phyloP scores from a whole-genome alignment of 306 rosid genomes.

The Pachyrhizus erosus region DNA sequence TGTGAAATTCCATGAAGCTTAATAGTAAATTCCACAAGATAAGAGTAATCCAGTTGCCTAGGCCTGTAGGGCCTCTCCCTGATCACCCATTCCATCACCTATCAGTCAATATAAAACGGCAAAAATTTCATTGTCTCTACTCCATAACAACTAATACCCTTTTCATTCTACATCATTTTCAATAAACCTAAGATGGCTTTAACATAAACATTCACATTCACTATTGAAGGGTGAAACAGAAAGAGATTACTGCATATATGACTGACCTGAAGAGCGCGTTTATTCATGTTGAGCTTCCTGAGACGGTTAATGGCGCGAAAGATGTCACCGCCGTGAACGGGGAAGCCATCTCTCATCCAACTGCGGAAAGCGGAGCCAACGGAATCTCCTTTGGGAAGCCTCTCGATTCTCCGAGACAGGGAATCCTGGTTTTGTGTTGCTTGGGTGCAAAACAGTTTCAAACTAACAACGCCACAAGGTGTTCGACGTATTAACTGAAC shows the following conservation, averaged over 20 bases:
- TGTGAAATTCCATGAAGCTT: slow-evolving; percentile 83
- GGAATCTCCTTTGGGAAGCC: slow-evolving; percentile 60
- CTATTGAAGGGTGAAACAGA: no score
- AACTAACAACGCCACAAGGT: slow-evolving; percentile 35
- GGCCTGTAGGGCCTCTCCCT: slow-evolving; percentile 86
- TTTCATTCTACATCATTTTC: slow-evolving; percentile 14
- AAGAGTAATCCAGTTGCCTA: slow-evolving; percentile 85
- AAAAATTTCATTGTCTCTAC: neutral
- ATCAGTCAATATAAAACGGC: slow-evolving; percentile 35
- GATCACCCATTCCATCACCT: slow-evolving; percentile 98
- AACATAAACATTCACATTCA: neutral
- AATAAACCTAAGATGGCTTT: neutral
- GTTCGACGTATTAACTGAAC: slow-evolving; percentile 74
- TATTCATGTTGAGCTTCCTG: slow-evolving; percentile 76
- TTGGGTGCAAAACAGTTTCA: slow-evolving; percentile 58
- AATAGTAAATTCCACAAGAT: slow-evolving; percentile 75
- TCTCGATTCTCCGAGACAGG: slow-evolving; percentile 83
- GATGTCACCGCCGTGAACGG: slow-evolving; percentile 74
- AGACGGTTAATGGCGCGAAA: slow-evolving; percentile 92
- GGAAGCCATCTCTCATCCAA: slow-evolving; percentile 96
- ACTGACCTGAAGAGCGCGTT: slow-evolving; percentile 85
- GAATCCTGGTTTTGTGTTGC: slow-evolving; percentile 49
- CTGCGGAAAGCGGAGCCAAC: slow-evolving; percentile 76
- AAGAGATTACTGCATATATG: no score
- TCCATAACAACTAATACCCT: neutral